These are phyloP conservation scores for Leucocoprinus sp. DNA, from an alignment of 768 basidiomycete genomes.

Conservation along the genomic window DNA sequence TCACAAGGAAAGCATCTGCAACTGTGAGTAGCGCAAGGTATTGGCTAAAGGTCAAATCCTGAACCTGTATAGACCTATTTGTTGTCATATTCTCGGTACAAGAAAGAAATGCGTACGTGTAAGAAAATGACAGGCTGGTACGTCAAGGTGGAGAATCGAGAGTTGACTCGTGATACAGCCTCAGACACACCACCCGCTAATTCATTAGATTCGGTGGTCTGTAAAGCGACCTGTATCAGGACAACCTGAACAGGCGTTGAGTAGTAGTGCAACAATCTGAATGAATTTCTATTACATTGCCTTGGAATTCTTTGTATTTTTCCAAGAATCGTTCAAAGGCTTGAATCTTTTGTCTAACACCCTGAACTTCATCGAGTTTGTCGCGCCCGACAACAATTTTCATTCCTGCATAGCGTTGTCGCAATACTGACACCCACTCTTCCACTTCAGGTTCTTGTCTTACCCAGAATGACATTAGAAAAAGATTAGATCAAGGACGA, in stretches of 20 bases:
- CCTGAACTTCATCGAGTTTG: slow-evolving; percentile 84
- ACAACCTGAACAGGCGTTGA: slow-evolving; percentile 41
- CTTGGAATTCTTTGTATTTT: slow-evolving; percentile 70
- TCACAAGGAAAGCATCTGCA: slow-evolving; percentile 81
- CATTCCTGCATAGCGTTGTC: slow-evolving; percentile 77
- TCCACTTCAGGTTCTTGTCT: slow-evolving; percentile 70
- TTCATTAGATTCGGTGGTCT: slow-evolving; percentile 74
- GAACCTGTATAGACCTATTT: slow-evolving; percentile 39
- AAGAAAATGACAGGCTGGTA: slow-evolving; percentile 86
- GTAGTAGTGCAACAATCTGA: neutral
- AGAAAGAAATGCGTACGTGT: slow-evolving; percentile 1
- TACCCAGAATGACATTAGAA: neutral
- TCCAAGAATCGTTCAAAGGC: slow-evolving; percentile 81
- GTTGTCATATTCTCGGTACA: neutral
- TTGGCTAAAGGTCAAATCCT: slow-evolving; percentile 78
- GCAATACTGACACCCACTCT: slow-evolving; percentile 76
- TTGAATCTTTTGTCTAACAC: slow-evolving; percentile 74
- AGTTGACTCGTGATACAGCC: slow-evolving; percentile 73
- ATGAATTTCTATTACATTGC: slow-evolving; percentile 47
- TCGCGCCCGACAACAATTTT: slow-evolving; percentile 84
- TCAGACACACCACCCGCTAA: slow-evolving; percentile 67
- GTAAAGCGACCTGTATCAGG: slow-evolving; percentile 81
- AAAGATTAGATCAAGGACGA: neutral
- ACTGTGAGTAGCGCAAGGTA: slow-evolving; percentile 77
- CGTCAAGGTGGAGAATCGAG: slow-evolving; percentile 74